Evolutionary conservation across 2,329 filamentous ascomycete species (phyloP).

Genomic region (Eutypella sp.): DNA sequence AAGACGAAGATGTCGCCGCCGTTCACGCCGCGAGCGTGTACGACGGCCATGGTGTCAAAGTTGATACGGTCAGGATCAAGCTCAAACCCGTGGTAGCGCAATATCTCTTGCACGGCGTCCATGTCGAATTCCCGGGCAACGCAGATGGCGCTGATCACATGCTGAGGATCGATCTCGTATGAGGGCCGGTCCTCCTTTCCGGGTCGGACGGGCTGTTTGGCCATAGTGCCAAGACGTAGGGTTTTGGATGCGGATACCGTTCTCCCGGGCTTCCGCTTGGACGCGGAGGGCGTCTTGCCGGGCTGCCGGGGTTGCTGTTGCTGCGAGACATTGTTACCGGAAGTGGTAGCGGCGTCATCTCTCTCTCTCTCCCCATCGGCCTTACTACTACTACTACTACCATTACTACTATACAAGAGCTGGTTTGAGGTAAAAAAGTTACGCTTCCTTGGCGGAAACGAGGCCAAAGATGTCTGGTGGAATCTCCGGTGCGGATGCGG

Average conservation of each 20-base stretch:
- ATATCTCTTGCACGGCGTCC: conserved; percentile 52
- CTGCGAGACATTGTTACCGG: too few species aligned
- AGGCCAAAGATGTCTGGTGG: conserved; percentile 39
- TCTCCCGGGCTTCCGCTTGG: conserved; percentile 44
- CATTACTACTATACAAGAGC: conserved; percentile 39
- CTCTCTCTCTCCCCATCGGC: too few species aligned
- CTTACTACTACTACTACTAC: conserved; percentile 13
- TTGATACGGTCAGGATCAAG: conserved; percentile 58
- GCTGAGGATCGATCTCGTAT: conserved; percentile 35
- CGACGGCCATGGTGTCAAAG: conserved; percentile 57
- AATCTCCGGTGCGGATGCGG: conserved; percentile 32
- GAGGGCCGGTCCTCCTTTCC: conserved; percentile 22
- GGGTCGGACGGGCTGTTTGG: conserved; percentile 53
- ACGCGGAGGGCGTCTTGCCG: conserved; percentile 16
- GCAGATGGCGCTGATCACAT: conserved; percentile 52
- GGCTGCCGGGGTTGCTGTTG: conserved; percentile 1
- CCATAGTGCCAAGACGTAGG: conserved; percentile 77
- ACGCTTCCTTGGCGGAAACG: conserved; percentile 50
- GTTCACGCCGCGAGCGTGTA: conserved; percentile 56
- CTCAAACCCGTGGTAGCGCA: conserved; percentile 54
- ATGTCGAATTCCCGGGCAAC: conserved; percentile 62
- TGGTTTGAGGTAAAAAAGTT: conserved; percentile 64
- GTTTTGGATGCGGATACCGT: conserved; percentile 52
- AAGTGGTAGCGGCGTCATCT: too few species aligned
- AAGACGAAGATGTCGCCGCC: conserved; percentile 92